Conservation (phyloP, 768 basidiomycete genomes). For the Russula earlei region DNA sequence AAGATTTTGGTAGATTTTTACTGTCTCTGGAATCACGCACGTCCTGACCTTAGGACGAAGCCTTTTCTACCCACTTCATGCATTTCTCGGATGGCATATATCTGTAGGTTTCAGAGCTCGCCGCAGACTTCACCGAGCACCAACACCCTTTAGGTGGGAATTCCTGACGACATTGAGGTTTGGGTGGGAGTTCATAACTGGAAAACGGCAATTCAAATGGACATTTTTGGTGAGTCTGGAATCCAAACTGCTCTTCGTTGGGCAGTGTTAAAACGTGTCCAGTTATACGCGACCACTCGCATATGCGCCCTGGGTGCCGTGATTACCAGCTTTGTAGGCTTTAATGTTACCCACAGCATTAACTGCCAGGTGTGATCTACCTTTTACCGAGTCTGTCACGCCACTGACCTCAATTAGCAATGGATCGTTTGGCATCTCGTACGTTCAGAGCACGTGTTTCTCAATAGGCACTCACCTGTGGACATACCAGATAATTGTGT, state of each 20-base stretch:
- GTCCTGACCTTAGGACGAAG: background rate
- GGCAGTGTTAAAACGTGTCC: background rate
- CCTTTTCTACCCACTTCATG: background rate
- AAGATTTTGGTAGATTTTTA: background rate
- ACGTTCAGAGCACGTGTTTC: background rate
- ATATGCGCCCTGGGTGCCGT: background rate
- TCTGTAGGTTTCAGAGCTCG: background rate
- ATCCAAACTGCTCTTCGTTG: background rate
- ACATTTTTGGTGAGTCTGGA: conserved; percentile 1
- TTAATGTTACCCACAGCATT: background rate
- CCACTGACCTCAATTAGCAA: background rate
- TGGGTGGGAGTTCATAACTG: background rate
- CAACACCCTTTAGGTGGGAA: conserved; percentile 3
- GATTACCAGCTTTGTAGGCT: background rate
- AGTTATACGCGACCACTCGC: conserved; percentile 7
- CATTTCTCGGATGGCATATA: conserved; percentile 6
- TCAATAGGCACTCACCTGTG: background rate
- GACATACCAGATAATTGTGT: background rate
- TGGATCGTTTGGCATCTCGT: conserved; percentile 1
- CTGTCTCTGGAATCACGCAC: too few species aligned
- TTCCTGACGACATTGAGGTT: conserved; percentile 1
- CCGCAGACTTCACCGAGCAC: background rate
- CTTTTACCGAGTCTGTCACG: background rate
- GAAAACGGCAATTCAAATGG: conserved; percentile 1
- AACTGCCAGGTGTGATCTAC: conserved; percentile 8